Evolutionary conservation across 257 asterid genomes (phyloP), one percentile per base, ranked within the genome.

Genomic region (Perilla frutescens): DNA sequence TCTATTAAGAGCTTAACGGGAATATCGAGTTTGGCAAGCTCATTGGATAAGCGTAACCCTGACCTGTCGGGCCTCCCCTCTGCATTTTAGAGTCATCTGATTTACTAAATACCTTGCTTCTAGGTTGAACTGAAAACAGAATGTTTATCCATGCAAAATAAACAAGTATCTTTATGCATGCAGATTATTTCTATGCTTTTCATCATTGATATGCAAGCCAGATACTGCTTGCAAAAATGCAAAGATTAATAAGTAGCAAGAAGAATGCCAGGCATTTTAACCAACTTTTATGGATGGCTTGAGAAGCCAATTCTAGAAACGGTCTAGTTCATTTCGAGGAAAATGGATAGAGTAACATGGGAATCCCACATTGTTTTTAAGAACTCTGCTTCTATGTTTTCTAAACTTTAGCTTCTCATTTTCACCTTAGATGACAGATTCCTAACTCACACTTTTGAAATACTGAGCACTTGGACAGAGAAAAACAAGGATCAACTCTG

Each of bases 1-100:
- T 93, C 98, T 70, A 91, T 88, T 29, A 91, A 81, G 75, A 93
- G 96, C 88, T 90, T 94, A 74, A 90, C 97, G 8, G 98, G 97
- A 62, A 94, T 79, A 70, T 91, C 91, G 58, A 94, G 93, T 86
- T 94, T 89, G 54, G 95, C 90, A 14, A 94, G 90, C 84, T 94
- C 98, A 13, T 90, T 88, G 20, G 97, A 90, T 29, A 89, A 77
- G 7, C 96, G 82, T 56, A 91, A 76, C 45, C 98, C 97, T 50
- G 93, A 82, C 85, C 98, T 85, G 72, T 88, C 96, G 2, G 97
- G 98, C 78, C 97, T 81, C 31, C 98, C 98, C 86, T 91, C 98
- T 94, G 96, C 86, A 76, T 64, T 76, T 68, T 69, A 74, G 32
- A 81, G 61, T 70, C 53, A 55, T 71, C 29, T 56, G 55, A 65